These are phyloP conservation scores for Dalechampia spathulata DNA, from an alignment of 441 rosid genomes.

Conservation along the genomic window DNA sequence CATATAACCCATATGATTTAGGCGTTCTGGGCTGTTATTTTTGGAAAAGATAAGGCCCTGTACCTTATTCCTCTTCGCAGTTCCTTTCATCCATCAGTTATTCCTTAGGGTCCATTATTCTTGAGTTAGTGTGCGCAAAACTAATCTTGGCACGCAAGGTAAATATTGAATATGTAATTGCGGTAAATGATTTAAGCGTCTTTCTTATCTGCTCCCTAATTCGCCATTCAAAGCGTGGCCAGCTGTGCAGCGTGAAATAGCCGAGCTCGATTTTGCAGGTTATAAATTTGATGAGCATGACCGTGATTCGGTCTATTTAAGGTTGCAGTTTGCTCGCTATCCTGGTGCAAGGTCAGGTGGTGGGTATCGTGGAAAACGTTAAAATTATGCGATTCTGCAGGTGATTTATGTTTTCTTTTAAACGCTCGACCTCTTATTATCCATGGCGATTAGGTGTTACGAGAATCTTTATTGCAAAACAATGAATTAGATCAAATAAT, in stretches of 20 bases:
- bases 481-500: conserved; percentile 31
- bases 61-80: no score
- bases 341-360: conserved; percentile 78
- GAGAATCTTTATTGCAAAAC: conserved; percentile 23
- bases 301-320: conserved; percentile 47
- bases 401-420: conserved; percentile 30
- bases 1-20: no score
- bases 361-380: conserved; percentile 62
- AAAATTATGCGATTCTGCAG: conserved; percentile 30
- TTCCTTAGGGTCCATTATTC: neutral
- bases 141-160: conserved; percentile 4
- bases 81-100: no score
- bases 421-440: conserved; percentile 26
- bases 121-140: no score
- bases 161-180: conserved; percentile 13
- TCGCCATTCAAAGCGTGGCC: conserved; percentile 16
- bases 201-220: conserved; percentile 20
- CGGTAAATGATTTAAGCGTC: conserved; percentile 17
- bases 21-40: no score
- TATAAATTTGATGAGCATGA: conserved; percentile 59
- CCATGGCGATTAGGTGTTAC: conserved; percentile 26
- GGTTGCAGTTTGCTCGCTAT: conserved; percentile 74
- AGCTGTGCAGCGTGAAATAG: conserved; percentile 36
- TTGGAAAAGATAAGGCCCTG: no score
- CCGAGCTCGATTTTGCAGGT: conserved; percentile 65